A percentile compares a stretch with the other conserved stretches of the same genome.
phyloP scores from a whole-genome alignment of 495 filamentous ascomycete species.

The Penicillium parvum region DNA sequence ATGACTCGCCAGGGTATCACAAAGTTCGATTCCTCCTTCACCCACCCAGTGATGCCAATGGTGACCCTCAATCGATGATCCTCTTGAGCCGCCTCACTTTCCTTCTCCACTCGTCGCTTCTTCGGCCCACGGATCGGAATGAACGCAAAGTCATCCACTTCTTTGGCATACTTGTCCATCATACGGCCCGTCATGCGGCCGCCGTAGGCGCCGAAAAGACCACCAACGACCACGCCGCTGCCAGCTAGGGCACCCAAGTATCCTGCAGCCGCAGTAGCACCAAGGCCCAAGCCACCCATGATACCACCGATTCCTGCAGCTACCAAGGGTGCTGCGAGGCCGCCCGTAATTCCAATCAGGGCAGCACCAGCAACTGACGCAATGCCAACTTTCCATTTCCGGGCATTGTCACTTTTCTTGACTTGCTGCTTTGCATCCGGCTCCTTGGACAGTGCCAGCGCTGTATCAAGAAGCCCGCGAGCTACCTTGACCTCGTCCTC shows the following conservation, averaged over 20 bases:
- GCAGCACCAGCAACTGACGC: slow-evolving; percentile 75
- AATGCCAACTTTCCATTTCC: slow-evolving; percentile 78
- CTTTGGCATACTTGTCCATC: slow-evolving; percentile 82
- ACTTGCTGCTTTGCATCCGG: slow-evolving; percentile 62
- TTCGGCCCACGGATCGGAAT: slow-evolving; percentile 58
- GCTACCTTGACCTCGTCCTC: slow-evolving; percentile 73
- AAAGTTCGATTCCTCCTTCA: slow-evolving; percentile 66
- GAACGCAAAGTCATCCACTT: slow-evolving; percentile 87
- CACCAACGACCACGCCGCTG: slow-evolving; percentile 71
- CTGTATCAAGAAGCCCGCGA: slow-evolving; percentile 65
- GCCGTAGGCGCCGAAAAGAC: slow-evolving; percentile 86
- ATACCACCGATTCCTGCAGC: slow-evolving; percentile 78
- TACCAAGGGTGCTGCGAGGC: slow-evolving; percentile 75
- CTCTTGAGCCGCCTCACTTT: slow-evolving; percentile 42
- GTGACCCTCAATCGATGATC: slow-evolving; percentile 73
- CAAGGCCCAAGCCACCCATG: slow-evolving; percentile 76
- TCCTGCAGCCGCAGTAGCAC: slow-evolving; percentile 70
- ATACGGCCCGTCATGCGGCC: slow-evolving; percentile 77
- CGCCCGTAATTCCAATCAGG: slow-evolving; percentile 75
- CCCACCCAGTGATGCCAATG: slow-evolving; percentile 79
- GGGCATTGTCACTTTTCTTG: slow-evolving; percentile 58
- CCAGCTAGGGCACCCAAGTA: slow-evolving; percentile 76
- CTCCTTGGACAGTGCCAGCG: slow-evolving; percentile 64
- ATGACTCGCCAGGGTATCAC: slow-evolving; percentile 71
- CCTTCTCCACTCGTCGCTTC: slow-evolving; percentile 38